Percentiles rank a stretch among this genome's conserved stretches.
These are phyloP conservation scores for Nicotiana otophora DNA, from an alignment of 257 asterid genomes.

Conservation along the genomic window DNA sequence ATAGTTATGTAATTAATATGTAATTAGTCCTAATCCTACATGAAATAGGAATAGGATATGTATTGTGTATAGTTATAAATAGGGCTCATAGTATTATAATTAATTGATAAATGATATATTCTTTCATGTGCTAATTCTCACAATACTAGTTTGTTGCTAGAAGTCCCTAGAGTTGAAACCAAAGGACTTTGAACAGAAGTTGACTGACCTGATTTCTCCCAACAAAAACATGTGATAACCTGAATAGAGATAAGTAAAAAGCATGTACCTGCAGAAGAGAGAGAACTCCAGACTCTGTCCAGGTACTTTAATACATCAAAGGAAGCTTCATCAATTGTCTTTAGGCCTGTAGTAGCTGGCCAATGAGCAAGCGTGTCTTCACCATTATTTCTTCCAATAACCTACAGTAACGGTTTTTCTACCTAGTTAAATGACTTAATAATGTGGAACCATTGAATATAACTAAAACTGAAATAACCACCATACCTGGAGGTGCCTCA, in stretches of 20 bases:
- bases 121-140: no score
- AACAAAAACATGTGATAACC: neutral
- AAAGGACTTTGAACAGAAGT: neutral
- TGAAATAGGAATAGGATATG: no score
- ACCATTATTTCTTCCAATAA: conserved; percentile 75
- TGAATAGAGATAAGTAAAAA: neutral
- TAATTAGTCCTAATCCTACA: no score
- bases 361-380: conserved; percentile 95
- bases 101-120: no score
- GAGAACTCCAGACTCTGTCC: conserved; percentile 64
- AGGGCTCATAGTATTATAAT: no score
- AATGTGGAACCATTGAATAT: neutral
- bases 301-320: conserved; percentile 71
- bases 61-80: no score
- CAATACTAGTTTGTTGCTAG: neutral
- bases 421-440: conserved; percentile 15
- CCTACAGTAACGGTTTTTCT: conserved; percentile 31
- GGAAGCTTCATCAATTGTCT: conserved; percentile 85
- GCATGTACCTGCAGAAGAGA: conserved; percentile 67
- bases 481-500: conserved; percentile 77
- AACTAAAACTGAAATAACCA: conserved; percentile 1
- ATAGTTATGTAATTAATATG: no score
- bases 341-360: conserved; percentile 73
- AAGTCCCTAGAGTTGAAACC: neutral
- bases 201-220: neutral